Evolutionary conservation across 2,329 filamentous ascomycete genomes (phyloP).

Genomic region (Cladosporium sp.): DNA sequence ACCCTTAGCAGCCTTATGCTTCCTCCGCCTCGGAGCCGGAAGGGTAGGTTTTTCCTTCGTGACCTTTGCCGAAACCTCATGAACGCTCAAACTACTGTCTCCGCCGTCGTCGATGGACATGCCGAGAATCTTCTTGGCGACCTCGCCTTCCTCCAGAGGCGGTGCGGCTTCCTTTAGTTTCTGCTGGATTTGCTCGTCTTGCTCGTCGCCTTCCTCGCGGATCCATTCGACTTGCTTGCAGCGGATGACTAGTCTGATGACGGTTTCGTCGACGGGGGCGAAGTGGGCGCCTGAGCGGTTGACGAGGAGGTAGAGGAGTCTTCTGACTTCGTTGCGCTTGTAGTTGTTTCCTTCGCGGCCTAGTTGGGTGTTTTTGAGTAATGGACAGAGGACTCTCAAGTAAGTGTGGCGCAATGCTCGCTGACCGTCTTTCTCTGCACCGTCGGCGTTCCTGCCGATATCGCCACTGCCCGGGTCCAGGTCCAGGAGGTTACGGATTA

Average conservation of each 20-base stretch:
- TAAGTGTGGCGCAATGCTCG: slow-evolving; percentile 79
- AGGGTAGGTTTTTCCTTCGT: slow-evolving; percentile 79
- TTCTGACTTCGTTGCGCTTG: slow-evolving; percentile 79
- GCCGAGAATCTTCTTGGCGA: slow-evolving; percentile 56
- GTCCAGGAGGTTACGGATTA: slow-evolving; percentile 94
- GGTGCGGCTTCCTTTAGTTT: slow-evolving; percentile 26
- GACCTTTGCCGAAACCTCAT: slow-evolving; percentile 62
- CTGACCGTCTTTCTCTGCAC: slow-evolving; percentile 27
- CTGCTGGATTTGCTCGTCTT: slow-evolving; percentile 24
- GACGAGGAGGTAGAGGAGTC: slow-evolving; percentile 65
- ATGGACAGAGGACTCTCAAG: slow-evolving; percentile 81
- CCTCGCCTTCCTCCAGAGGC: slow-evolving; percentile 23
- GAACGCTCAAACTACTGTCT: slow-evolving; percentile 70
- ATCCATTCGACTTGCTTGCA: slow-evolving; percentile 46
- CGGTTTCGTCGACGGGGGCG: slow-evolving; percentile 75
- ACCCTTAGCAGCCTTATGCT: slow-evolving; percentile 30
- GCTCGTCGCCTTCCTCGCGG: slow-evolving; percentile 29
- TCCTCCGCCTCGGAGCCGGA: slow-evolving; percentile 66
- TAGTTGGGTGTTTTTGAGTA: slow-evolving; percentile 88
- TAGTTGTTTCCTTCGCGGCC: slow-evolving; percentile 75
- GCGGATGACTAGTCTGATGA: slow-evolving; percentile 69
- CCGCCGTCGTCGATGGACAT: slow-evolving; percentile 66
- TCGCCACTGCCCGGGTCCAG: slow-evolving; percentile 69
- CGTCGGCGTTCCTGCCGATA: slow-evolving; percentile 17
- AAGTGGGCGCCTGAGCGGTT: slow-evolving; percentile 56